Evolutionary conservation across 106 monocot species (phyloP), one percentile per base, ranked within the genome.

Genomic region (Phalaenopsis aphrodite): DNA sequence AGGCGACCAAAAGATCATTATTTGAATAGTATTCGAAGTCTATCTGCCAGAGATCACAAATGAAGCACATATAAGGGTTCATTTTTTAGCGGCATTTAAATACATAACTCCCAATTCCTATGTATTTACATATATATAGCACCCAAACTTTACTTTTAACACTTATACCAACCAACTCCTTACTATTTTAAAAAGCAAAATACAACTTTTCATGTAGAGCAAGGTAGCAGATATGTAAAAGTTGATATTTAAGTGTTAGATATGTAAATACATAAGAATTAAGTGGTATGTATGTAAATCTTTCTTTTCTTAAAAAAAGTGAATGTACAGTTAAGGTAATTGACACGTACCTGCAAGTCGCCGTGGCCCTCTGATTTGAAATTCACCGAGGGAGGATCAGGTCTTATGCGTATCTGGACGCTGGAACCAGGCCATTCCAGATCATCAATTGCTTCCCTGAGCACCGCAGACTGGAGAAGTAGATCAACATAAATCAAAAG

Each of bases 401-500:
- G 89, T 55, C 91, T 85, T 61, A 99, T 80, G 43, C 84, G 81
- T 79, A 99, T 93, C 85, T 93, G 92, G 78, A 99, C 89, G 79
- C 89, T 88, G 15, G 93, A 90, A 65, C 93, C 91, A 52, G 99
- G 94, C 99, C 99, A 99, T 72, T 99, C 99, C 46, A 99, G 91
- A 87, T 99, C 99, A 81, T 99, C 99, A 23, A 99, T 90, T 69
- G 93, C 88, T 86, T 99, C 99, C 84, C 95, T 99, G 48, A 99
- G 86, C 46, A 93, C 83, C 56, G 89, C 81, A 68, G 99, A 95
- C 99, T 99, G 67, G 30, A 47, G 49, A 42, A 14, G 17, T 75
- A 45, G 45, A 75, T 19, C 18, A 75, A 75, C 8, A 19, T 43
- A 12, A 19, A 47, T 21, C 49, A 48, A 76, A 76, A 7, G 30